Conservation (phyloP, 106 monocot species). For the Dactylorhiza incarnata region DNA sequence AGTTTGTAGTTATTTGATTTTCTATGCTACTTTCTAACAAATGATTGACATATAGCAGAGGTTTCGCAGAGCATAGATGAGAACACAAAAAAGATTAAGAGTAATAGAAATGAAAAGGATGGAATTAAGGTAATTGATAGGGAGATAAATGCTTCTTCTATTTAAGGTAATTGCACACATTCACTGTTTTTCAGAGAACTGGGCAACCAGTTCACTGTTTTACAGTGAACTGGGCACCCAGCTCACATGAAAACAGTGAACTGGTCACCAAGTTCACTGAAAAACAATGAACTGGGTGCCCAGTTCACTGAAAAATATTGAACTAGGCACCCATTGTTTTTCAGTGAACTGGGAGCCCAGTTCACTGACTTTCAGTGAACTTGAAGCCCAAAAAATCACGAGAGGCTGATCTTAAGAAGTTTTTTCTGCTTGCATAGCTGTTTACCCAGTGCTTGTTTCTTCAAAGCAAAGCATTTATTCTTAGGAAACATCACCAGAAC, state of each 20-base stretch:
- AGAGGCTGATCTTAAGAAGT: slow-evolving; percentile 33
- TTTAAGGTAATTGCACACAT: too few relatives aligned
- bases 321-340: too few relatives aligned
- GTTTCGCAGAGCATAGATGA: slow-evolving; percentile 39
- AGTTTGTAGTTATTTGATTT: background rate
- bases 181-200: too few relatives aligned
- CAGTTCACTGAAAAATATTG: too few relatives aligned
- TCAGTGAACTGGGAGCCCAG: too few relatives aligned
- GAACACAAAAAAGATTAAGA: slow-evolving; percentile 36
- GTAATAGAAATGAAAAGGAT: slow-evolving; percentile 50
- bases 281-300: too few relatives aligned
- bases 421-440: background rate
- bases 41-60: slow-evolving; percentile 20
- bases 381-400: too few relatives aligned
- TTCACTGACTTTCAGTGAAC: too few relatives aligned
- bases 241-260: too few relatives aligned
- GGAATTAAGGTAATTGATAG: slow-evolving; percentile 39
- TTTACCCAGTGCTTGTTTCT: slow-evolving; percentile 3
- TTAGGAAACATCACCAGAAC: slow-evolving; percentile 23
- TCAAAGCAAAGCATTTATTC: slow-evolving; percentile 41
- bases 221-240: too few relatives aligned
- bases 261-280: too few relatives aligned
- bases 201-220: too few relatives aligned
- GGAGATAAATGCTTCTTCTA: background rate
- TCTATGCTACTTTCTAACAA: background rate